A percentile compares a stretch with the other conserved stretches of the same genome.
Conservation (phyloP, 1,284 basidiomycete species). For the Ceratobasidium sp. region DNA sequence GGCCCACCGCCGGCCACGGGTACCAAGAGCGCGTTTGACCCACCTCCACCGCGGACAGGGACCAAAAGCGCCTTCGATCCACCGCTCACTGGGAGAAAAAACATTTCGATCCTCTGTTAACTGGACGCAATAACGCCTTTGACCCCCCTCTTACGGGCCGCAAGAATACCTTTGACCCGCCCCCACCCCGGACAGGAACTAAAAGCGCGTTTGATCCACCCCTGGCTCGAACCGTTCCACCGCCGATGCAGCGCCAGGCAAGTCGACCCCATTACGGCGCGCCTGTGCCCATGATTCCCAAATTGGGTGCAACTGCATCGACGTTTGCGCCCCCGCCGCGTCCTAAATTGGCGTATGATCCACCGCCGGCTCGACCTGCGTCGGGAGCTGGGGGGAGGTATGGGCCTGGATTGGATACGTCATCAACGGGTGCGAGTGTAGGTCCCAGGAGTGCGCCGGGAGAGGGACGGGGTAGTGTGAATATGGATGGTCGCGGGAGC, state of each 20-base stretch:
- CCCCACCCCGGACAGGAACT: constrained; percentile 22
- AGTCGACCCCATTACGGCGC: constrained; percentile 47
- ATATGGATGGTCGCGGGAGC: constrained; percentile 36
- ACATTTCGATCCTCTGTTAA: constrained; percentile 24
- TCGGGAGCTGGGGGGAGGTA: constrained; percentile 16
- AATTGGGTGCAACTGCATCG: background rate
- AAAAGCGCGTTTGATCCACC: constrained; percentile 32
- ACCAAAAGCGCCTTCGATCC: constrained; percentile 35
- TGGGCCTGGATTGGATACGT: constrained; percentile 21
- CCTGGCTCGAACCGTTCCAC: background rate
- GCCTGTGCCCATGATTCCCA: constrained; percentile 11
- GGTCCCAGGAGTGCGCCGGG: constrained; percentile 31
- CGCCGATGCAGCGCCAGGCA: constrained; percentile 27
- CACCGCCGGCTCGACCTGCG: constrained; percentile 26
- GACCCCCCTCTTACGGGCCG: constrained; percentile 23
- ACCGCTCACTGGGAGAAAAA: constrained; percentile 28
- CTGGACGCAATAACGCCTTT: constrained; percentile 23
- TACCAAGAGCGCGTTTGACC: constrained; percentile 44
- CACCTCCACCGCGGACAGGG: constrained; percentile 33
- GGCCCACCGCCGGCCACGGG: constrained; percentile 28
- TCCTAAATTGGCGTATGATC: constrained; percentile 32
- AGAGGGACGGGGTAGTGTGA: constrained; percentile 13
- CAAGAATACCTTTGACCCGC: constrained; percentile 37
- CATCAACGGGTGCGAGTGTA: background rate
- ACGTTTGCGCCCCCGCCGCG: constrained; percentile 22